Evolutionary conservation across 805 yeast species (phyloP).

Genomic region (Spathaspora boniae): DNA sequence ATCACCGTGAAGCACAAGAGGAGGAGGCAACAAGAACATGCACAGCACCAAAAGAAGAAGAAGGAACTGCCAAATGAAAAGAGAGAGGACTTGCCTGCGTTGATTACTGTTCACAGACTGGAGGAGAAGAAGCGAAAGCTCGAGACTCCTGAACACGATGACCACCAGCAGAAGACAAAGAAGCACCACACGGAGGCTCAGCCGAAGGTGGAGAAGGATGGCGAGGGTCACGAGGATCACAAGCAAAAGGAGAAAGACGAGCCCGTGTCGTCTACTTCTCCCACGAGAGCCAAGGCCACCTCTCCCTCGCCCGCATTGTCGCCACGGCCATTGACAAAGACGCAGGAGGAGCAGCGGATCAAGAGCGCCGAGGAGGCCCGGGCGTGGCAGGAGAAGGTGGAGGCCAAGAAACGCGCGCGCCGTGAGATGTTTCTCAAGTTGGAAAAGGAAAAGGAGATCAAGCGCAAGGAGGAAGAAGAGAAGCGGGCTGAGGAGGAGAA

Average conservation of each 20-base stretch:
- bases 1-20: too few relatives aligned
- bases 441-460: conserved; percentile 37
- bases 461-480: conserved; percentile 35
- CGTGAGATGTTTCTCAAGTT: conserved; percentile 32
- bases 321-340: conserved; percentile 27
- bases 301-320: conserved; percentile 16
- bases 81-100: neutral
- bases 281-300: neutral
- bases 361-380: conserved; percentile 39
- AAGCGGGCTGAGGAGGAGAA: conserved; percentile 26
- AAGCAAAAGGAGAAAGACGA: too few relatives aligned
- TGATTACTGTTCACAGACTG: neutral
- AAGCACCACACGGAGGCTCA: conserved; percentile 1
- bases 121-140: conserved; percentile 6
- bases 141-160: conserved; percentile 1
- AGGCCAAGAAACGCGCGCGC: conserved; percentile 41
- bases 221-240: conserved; percentile 5
- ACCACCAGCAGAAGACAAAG: neutral
- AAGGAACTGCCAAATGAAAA: neutral
- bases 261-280: neutral
- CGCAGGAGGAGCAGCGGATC: conserved; percentile 34
- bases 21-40: too few relatives aligned
- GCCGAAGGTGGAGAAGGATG: conserved; percentile 8
- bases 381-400: conserved; percentile 41
- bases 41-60: neutral